Evolutionary conservation across 1,284 basidiomycete genomes (phyloP).

Genomic region (Puccinia horiana): DNA sequence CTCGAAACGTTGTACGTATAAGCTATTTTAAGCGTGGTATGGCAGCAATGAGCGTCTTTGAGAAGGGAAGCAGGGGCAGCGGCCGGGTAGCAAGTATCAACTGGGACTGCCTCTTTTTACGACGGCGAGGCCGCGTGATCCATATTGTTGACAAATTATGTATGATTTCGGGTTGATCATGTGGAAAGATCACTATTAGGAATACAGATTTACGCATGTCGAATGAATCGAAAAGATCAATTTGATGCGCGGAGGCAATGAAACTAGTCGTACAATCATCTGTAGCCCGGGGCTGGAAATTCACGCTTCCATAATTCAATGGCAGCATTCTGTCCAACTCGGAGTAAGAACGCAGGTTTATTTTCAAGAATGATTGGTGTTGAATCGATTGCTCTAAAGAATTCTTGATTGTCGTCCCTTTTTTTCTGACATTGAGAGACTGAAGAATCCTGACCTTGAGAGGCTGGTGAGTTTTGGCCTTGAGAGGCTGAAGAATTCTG

Average conservation of each 20-base stretch:
- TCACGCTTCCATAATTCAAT: slow-evolving; percentile 17
- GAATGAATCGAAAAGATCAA: neutral
- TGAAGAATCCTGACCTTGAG: neutral
- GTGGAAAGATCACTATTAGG: no score
- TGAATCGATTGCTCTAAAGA: slow-evolving; percentile 23
- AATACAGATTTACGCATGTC: no score
- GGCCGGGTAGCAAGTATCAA: no score
- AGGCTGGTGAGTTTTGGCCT: neutral
- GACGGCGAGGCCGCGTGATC: no score
- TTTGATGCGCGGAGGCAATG: neutral
- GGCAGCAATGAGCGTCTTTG: no score
- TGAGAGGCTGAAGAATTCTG: neutral
- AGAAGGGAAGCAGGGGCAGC: no score
- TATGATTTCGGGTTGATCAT: no score
- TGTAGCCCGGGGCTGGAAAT: neutral
- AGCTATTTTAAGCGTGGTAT: no score
- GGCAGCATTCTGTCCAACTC: slow-evolving; percentile 2
- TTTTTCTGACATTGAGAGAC: no score
- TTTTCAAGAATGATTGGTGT: neutral
- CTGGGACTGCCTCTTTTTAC: no score
- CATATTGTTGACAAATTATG: no score
- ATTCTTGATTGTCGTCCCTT: neutral
- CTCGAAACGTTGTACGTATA: no score
- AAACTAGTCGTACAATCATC: neutral
- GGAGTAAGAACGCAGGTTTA: neutral